These are phyloP conservation scores for Globomyces sp. DNA, from an alignment of 371 early-diverging fungal species.

Conservation along the genomic window DNA sequence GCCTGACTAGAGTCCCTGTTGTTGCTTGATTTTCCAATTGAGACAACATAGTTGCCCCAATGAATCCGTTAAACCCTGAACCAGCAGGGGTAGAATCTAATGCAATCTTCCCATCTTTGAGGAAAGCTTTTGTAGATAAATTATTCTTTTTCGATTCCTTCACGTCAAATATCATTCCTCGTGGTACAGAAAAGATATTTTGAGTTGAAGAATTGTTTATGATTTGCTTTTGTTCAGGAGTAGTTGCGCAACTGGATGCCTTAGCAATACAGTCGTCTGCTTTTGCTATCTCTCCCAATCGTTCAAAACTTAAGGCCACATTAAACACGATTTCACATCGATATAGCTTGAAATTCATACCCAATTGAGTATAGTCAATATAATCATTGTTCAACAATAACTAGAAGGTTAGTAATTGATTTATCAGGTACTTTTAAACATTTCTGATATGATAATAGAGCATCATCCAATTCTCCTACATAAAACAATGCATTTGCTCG, in stretches of 20 bases:
- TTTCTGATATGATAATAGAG: constrained; percentile 63
- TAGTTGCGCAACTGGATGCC: constrained; percentile 19
- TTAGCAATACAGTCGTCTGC: constrained; percentile 17
- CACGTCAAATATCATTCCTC: constrained; percentile 31
- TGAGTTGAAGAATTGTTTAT: constrained; percentile 16
- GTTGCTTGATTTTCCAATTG: constrained; percentile 1
- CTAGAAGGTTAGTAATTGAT: constrained; percentile 64
- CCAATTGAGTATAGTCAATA: constrained; percentile 90
- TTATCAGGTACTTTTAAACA: constrained; percentile 85
- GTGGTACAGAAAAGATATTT: constrained; percentile 33
- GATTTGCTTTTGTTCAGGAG: constrained; percentile 29
- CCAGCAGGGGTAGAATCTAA: constrained; percentile 14
- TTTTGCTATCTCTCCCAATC: constrained; percentile 3
- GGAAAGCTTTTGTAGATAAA: constrained; percentile 14
- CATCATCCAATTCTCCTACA: constrained; percentile 56
- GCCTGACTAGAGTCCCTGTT: not conserved
- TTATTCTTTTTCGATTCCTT: constrained; percentile 26
- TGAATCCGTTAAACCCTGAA: constrained; percentile 29
- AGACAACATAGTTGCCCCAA: constrained; percentile 30
- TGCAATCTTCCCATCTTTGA: constrained; percentile 34
- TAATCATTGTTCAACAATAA: constrained; percentile 79
- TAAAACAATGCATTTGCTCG: constrained; percentile 82
- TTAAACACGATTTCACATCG: constrained; percentile 88
- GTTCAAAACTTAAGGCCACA: constrained; percentile 69
- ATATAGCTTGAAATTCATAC: constrained; percentile 79